Evolutionary conservation across 768 basidiomycete genomes (phyloP).

Genomic region (Amanita molliuscula): DNA sequence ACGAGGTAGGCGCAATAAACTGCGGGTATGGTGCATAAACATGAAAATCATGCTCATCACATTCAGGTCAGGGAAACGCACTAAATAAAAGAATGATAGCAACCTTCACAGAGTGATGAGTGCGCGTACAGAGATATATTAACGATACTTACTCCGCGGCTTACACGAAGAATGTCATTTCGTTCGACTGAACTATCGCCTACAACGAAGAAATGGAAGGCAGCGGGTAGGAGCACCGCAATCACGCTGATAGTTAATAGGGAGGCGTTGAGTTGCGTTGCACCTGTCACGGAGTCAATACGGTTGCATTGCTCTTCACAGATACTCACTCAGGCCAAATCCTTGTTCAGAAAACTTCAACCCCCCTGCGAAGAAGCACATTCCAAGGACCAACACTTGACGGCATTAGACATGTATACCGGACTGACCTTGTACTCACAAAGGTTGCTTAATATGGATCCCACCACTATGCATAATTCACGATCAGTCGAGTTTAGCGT

Average conservation of each 20-base stretch:
- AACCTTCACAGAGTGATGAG: constrained; percentile 29
- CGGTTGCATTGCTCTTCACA: neutral
- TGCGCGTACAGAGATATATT: neutral
- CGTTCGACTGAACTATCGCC: constrained; percentile 19
- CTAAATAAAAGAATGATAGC: constrained; percentile 72
- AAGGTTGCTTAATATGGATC: constrained; percentile 80
- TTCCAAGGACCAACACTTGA: constrained; percentile 71
- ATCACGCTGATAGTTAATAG: constrained; percentile 72
- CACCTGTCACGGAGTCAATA: constrained; percentile 19
- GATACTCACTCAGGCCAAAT: constrained; percentile 56
- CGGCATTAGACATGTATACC: constrained; percentile 3
- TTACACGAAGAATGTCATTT: constrained; percentile 49
- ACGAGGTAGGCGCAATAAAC: constrained; percentile 69
- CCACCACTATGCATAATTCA: constrained; percentile 48
- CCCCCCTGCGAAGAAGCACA: constrained; percentile 88
- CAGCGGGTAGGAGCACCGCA: constrained; percentile 69
- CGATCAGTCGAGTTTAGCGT: constrained; percentile 2
- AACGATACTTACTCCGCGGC: constrained; percentile 51
- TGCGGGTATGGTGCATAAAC: constrained; percentile 23
- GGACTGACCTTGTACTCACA: constrained; percentile 32
- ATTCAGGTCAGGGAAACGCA: constrained; percentile 21
- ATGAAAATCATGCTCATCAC: constrained; percentile 5
- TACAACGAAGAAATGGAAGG: constrained; percentile 53
- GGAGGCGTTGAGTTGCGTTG: constrained; percentile 68
- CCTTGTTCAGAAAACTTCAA: constrained; percentile 72